These are phyloP conservation scores for Gonapodya prolifera DNA, from an alignment of 192 early-diverging fungal genomes.

Conservation along the genomic window DNA sequence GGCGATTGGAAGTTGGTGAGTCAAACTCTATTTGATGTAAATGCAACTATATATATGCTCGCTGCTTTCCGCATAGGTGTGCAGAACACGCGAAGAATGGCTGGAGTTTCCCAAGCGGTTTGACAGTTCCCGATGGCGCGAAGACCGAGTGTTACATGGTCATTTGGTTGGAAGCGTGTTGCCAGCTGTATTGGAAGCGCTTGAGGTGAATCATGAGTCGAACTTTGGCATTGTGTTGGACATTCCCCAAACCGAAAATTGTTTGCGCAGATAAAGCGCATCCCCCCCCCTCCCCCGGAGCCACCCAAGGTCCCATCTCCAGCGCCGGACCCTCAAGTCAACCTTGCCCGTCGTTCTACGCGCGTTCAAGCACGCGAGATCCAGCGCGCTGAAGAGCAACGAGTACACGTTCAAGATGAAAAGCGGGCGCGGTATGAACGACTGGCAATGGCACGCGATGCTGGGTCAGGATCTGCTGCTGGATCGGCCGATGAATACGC, in stretches of 20 bases:
- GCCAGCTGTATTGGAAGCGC: background rate
- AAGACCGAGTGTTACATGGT: background rate
- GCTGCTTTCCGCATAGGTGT: slow-evolving; percentile 33
- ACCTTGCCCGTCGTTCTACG: background rate
- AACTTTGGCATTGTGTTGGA: no score
- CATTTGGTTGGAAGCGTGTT: background rate
- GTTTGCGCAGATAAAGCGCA: no score
- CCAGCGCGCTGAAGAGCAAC: background rate
- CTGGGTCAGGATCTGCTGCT: background rate
- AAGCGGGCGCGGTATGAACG: background rate
- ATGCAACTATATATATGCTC: background rate
- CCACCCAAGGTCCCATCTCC: no score
- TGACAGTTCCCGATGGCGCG: slow-evolving; percentile 19
- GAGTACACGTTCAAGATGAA: background rate
- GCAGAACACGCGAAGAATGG: slow-evolving; percentile 48
- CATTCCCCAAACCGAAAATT: no score
- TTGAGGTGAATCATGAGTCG: background rate
- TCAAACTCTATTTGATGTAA: background rate
- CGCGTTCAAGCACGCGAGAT: background rate
- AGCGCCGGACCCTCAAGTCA: background rate
- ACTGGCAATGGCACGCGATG: background rate
- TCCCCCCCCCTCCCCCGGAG: no score
- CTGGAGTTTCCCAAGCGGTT: slow-evolving; percentile 45
- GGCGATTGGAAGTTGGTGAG: slow-evolving; percentile 22
- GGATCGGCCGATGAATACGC: background rate